These are phyloP conservation scores for Sarcomyxa edulis DNA, from an alignment of 768 basidiomycete genomes.

Conservation along the genomic window DNA sequence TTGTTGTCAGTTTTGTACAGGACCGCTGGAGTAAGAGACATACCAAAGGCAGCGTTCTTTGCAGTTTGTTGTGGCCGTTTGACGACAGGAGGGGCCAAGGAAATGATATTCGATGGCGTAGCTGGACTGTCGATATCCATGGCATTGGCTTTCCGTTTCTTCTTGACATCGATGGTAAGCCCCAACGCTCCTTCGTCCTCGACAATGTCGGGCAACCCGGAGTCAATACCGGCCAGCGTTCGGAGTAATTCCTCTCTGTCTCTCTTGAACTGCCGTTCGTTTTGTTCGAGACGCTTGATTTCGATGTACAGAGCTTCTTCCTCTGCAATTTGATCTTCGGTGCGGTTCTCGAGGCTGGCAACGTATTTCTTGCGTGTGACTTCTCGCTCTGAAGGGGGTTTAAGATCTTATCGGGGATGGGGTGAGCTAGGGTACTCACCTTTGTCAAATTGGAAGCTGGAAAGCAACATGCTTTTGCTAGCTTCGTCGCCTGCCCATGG, in stretches of 20 bases:
- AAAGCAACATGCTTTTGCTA: slow-evolving; percentile 59
- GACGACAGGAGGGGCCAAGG: slow-evolving; percentile 25
- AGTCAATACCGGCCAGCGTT: slow-evolving; percentile 81
- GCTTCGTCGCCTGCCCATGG: slow-evolving; percentile 84
- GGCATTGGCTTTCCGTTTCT: slow-evolving; percentile 48
- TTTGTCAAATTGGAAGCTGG: slow-evolving; percentile 84
- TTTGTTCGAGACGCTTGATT: slow-evolving; percentile 92
- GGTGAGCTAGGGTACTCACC: slow-evolving; percentile 34
- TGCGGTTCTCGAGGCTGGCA: slow-evolving; percentile 80
- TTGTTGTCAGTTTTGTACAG: too few species aligned
- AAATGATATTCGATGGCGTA: slow-evolving; percentile 33
- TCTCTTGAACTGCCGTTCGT: slow-evolving; percentile 79
- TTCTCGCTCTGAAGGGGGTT: slow-evolving; percentile 65
- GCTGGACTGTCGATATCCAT: slow-evolving; percentile 43
- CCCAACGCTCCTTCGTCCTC: slow-evolving; percentile 59
- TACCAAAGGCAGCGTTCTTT: slow-evolving; percentile 60
- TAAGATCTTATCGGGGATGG: neutral
- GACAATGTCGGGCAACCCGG: slow-evolving; percentile 70
- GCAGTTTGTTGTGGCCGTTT: slow-evolving; percentile 40
- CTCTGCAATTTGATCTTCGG: slow-evolving; percentile 84
- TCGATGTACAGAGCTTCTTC: slow-evolving; percentile 94
- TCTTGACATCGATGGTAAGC: slow-evolving; percentile 47
- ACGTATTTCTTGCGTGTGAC: slow-evolving; percentile 85
- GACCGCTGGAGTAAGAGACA: too few species aligned
- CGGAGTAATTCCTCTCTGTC: slow-evolving; percentile 86